Evolutionary conservation across 1,284 basidiomycete species (phyloP).

Genomic region (Ustilago bromivora): DNA sequence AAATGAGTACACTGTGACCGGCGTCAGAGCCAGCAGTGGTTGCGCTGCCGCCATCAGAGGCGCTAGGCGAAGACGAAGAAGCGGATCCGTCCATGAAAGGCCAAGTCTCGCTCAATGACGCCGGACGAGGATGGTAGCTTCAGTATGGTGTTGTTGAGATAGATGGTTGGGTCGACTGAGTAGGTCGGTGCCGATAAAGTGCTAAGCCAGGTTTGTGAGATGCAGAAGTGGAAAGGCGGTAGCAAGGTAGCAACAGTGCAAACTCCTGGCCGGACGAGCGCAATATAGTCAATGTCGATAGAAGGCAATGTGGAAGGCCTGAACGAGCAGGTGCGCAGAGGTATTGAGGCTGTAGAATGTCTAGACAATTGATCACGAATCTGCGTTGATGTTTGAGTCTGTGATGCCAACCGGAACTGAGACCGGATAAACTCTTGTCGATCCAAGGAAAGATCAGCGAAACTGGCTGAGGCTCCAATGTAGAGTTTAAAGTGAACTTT

Average conservation of each 20-base stretch:
- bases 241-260: background rate
- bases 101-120: background rate
- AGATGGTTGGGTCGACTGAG: background rate
- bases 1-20: conserved; percentile 55
- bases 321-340: background rate
- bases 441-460: background rate
- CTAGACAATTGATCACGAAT: background rate
- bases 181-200: background rate
- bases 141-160: background rate
- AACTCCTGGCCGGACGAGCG: background rate
- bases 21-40: conserved; percentile 30
- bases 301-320: background rate
- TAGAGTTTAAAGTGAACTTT: background rate
- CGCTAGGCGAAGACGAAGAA: conserved; percentile 34
- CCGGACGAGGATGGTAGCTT: background rate
- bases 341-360: background rate
- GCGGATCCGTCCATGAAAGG: conserved; percentile 29
- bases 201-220: background rate
- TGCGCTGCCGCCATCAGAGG: conserved; percentile 30
- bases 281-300: too few relatives aligned
- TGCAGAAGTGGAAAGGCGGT: background rate
- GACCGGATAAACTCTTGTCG: background rate
- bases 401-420: background rate
- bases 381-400: background rate
- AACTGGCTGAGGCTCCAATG: background rate